Base-by-base conservation (phyloP, 306 rosid species). In the Sphenostylis stenocarpa region DNA sequence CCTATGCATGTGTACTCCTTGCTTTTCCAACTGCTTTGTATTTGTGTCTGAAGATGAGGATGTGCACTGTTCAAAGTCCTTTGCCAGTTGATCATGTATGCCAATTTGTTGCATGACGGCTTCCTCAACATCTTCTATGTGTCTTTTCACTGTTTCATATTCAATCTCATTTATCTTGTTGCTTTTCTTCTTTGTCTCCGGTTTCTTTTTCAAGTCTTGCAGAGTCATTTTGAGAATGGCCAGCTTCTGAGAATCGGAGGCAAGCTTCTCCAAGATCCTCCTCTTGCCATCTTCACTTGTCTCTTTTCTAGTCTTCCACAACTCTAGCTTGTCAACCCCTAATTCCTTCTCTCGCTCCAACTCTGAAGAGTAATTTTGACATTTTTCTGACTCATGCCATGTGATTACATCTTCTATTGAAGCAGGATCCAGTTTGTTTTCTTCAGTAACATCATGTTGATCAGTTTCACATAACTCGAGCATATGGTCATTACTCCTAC, bases 121-220 rank as follows among this genome's bases (percentile, higher is more conserved):
- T 58, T 89, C 91, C 83, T 92, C 98, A 28, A 90, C 96, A 80
- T 95, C 97, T 41, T 84, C 84, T 56, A 95, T 68, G 34, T 92
- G 97, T 81, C 80, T 85, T 58, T 84, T 87, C 12, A 92, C 97
- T 13, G 85, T 87, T 79, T 92, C 96, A 66, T 79, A 88, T 68
- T 95, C 97, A 14, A 79, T 70, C 43, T 72, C 77, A n/a, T 73
- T 85, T 41, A 72, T 77, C 80, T 77, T 84, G 77, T 80, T 89
- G 79, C 84, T 84, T 65, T 80, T 82, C 81, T 89, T 89, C 75
- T 79, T 84, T 62, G 70, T 68, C 72, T 83, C 95, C 23, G 89
- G 82, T 76, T 86, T 89, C 88, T 80, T 90, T 47, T 88, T 88
- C 89, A 95, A 81, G 61, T 90, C 97, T 66, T 85, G 84, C 73